Percentiles rank a stretch among this genome's conserved stretches.
These are phyloP conservation scores for Fusarium palustre DNA, from an alignment of 2,329 filamentous ascomycete genomes.

Conservation along the genomic window DNA sequence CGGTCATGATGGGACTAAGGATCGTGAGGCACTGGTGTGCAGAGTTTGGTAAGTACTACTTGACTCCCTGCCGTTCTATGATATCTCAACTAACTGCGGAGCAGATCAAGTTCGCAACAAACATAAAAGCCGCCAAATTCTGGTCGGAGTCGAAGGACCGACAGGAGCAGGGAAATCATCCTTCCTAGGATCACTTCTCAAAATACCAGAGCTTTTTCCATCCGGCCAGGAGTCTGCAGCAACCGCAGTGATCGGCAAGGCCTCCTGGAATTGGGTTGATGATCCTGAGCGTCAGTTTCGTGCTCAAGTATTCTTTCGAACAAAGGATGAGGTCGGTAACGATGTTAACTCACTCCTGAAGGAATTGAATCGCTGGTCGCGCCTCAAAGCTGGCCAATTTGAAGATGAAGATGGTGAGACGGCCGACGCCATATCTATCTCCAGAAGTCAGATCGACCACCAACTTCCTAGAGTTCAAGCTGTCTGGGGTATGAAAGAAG, in stretches of 20 bases:
- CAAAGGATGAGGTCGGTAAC: conserved; percentile 6
- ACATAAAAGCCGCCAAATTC: neutral
- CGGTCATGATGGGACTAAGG: neutral
- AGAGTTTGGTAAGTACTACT: neutral
- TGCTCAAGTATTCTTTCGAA: conserved; percentile 43
- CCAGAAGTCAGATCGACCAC: conserved; percentile 14
- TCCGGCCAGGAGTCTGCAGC: conserved; percentile 47
- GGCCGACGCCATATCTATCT: neutral
- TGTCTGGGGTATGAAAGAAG: conserved; percentile 38
- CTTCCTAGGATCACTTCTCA: conserved; percentile 11
- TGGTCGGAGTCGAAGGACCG: conserved; percentile 32
- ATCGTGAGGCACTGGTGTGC: conserved; percentile 12
- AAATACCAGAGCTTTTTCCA: conserved; percentile 46
- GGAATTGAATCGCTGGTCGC: neutral
- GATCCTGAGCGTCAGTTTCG: conserved; percentile 25
- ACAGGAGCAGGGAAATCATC: conserved; percentile 34
- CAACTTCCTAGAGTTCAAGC: conserved; percentile 41
- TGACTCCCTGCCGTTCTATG: neutral
- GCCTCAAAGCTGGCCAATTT: neutral
- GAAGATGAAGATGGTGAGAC: conserved; percentile 32
- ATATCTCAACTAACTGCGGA: neutral
- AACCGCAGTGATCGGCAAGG: conserved; percentile 45
- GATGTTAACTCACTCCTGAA: conserved; percentile 36
- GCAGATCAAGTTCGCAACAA: neutral
- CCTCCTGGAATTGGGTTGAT: conserved; percentile 45